Conservation (phyloP, 164 flowering plant genomes). For the Liriodendron chinense region DNA sequence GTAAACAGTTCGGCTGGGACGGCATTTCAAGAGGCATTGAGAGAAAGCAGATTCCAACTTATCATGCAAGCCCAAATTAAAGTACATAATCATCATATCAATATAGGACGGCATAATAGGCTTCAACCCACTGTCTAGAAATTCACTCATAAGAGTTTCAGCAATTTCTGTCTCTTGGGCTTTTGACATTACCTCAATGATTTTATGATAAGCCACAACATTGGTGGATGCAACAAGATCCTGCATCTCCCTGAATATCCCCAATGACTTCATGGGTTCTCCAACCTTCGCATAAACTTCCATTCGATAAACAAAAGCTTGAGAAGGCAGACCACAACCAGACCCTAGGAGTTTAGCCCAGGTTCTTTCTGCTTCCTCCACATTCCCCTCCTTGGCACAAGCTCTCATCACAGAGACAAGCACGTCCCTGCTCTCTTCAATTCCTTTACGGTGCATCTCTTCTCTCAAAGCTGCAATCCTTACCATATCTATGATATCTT, state of each 20-base stretch:
- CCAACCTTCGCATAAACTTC: slow-evolving; percentile 68
- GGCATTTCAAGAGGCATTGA: slow-evolving; percentile 57
- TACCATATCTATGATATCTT: slow-evolving; percentile 65
- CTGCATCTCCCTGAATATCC: slow-evolving; percentile 64
- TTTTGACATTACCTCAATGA: slow-evolving; percentile 73
- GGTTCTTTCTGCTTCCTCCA: slow-evolving; percentile 66
- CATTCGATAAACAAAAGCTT: slow-evolving; percentile 76
- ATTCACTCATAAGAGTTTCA: slow-evolving; percentile 72
- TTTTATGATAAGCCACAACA: slow-evolving; percentile 67
- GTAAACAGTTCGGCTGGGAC: slow-evolving; percentile 58
- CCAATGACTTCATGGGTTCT: slow-evolving; percentile 60
- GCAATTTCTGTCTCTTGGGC: slow-evolving; percentile 62
- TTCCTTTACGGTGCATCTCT: slow-evolving; percentile 61
- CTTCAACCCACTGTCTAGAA: slow-evolving; percentile 61
- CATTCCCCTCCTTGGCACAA: slow-evolving; percentile 71
- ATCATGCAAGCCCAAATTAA: slow-evolving; percentile 49
- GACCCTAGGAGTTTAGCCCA: slow-evolving; percentile 59
- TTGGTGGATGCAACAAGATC: slow-evolving; percentile 35
- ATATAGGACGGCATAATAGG: slow-evolving; percentile 65
- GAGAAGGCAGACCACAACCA: slow-evolving; percentile 44
- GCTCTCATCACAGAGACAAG: slow-evolving; percentile 79
- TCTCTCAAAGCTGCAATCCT: slow-evolving; percentile 50
- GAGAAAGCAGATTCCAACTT: slow-evolving; percentile 62
- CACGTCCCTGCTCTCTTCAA: slow-evolving; percentile 65
- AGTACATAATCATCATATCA: slow-evolving; percentile 63